Base-by-base conservation (phyloP, 83 land plant species). In the Thuja plicata region DNA sequence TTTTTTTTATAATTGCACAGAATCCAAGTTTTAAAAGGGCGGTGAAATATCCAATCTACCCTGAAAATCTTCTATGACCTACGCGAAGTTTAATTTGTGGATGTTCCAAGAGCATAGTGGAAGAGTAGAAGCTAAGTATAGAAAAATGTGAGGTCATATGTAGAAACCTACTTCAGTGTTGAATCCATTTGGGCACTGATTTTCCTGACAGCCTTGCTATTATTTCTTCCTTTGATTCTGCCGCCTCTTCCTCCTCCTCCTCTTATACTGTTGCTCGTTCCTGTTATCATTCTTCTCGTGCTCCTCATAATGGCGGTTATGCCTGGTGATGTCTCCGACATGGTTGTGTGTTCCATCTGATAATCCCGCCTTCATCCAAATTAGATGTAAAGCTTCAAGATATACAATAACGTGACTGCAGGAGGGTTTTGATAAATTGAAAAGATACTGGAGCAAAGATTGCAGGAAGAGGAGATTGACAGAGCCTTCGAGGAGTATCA, bases 231-330 rank as follows among this genome's bases (percentile, higher is more conserved):
- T 17, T 77, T 94, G 52, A 46, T 94, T 12, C 93, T 94, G 32
- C 95, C 95, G 0, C 93, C 95, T 34, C 83, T 94, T 89, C 93
- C 92, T 3, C 94, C 95, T 2, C 95, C 95, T 16, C 95, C 95
- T 6, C 85, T 92, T 48, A 38, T 91, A 91, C 88, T 94, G 89
- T 90, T 94, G 41, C 86, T 93, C 34, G 73, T 94, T 41, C 95
- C 94, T 30, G 89, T 94, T 34, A 89, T 66, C 16, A 90, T 93
- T 21, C 87, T 94, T 30, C 90, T 12, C 16, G 81, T 94, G 78
- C 92, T 93, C 15, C 24, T 94, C 80, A 13, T 91, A 38, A 52
- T 94, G 91, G 95, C 94, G 7, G 87, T 92, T 41, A 89, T 89
- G 89, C 92, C 92, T 43, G 9, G 48, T 24, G 2, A 80, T 62